These are phyloP conservation scores for Limnomonas spitsbergensis DNA, from an alignment of 139 green algal species.

Conservation along the genomic window DNA sequence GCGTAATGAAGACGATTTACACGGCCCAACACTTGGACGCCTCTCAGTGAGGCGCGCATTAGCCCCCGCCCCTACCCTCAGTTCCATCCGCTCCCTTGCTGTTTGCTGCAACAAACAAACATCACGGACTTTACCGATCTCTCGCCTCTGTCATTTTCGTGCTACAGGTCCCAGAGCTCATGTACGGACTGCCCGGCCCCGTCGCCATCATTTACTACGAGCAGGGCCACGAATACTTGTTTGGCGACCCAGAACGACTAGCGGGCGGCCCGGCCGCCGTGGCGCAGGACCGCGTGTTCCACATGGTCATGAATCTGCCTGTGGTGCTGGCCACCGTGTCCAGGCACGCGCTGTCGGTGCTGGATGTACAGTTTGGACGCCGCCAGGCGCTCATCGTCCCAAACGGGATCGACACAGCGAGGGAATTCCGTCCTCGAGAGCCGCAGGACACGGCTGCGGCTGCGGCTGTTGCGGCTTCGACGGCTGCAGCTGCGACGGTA, in stretches of 20 bases:
- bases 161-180: conserved; percentile 70
- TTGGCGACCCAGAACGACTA: conserved; percentile 64
- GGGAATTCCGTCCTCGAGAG: conserved; percentile 40
- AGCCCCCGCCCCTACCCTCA: too few relatives aligned
- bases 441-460: neutral
- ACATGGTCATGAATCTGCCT: conserved; percentile 59
- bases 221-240: conserved; percentile 75
- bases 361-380: conserved; percentile 60
- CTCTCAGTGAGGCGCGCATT: too few relatives aligned
- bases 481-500: too few relatives aligned
- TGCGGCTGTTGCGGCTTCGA: neutral
- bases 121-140: too few relatives aligned
- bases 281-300: neutral
- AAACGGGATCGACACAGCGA: conserved; percentile 66
- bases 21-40: too few relatives aligned
- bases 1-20: too few relatives aligned
- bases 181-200: conserved; percentile 47
- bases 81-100: too few relatives aligned
- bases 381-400: conserved; percentile 47
- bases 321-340: conserved; percentile 54
- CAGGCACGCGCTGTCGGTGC: conserved; percentile 51
- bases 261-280: conserved; percentile 18
- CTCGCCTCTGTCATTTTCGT: too few relatives aligned
- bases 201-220: conserved; percentile 63
- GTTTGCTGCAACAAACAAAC: too few relatives aligned